Evolutionary conservation across 2,329 filamentous ascomycete species (phyloP).

Genomic region (Dryadomyces sulphureus): DNA sequence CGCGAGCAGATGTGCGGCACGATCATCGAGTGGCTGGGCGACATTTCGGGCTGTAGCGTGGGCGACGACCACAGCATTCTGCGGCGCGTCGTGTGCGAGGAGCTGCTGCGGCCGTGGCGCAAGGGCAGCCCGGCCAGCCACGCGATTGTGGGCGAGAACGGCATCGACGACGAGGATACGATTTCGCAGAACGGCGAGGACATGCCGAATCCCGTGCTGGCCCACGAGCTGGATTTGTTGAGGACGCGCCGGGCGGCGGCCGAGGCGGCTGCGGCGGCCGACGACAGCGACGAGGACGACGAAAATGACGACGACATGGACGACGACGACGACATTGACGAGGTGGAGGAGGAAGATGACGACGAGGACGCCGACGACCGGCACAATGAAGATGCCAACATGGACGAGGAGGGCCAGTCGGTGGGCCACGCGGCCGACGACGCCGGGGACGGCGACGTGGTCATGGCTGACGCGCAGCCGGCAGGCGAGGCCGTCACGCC

Average conservation of each 20-base stretch:
- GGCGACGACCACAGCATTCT: slow-evolving; percentile 68
- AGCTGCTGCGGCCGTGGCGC: slow-evolving; percentile 77
- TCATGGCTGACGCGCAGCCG: slow-evolving; percentile 39
- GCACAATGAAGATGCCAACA: slow-evolving; percentile 13
- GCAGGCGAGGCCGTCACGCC: slow-evolving; percentile 21
- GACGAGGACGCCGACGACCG: slow-evolving; percentile 8
- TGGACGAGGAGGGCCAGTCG: slow-evolving; percentile 4
- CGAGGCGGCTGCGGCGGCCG: slow-evolving; percentile 21
- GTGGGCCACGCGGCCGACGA: background rate
- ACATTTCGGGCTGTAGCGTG: slow-evolving; percentile 81
- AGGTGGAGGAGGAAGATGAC: slow-evolving; percentile 23
- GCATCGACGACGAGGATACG: slow-evolving; percentile 67
- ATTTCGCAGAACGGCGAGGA: slow-evolving; percentile 32
- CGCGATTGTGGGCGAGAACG: slow-evolving; percentile 58
- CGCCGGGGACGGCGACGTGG: slow-evolving; percentile 24
- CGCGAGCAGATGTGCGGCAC: slow-evolving; percentile 97
- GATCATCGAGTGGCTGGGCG: slow-evolving; percentile 88
- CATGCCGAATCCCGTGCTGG: slow-evolving; percentile 21
- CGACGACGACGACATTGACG: slow-evolving; percentile 51
- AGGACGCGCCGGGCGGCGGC: slow-evolving; percentile 16
- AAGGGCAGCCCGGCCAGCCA: slow-evolving; percentile 74
- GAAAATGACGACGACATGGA: slow-evolving; percentile 40
- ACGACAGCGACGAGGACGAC: slow-evolving; percentile 25
- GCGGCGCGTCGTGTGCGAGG: slow-evolving; percentile 72
- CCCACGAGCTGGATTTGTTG: slow-evolving; percentile 20